Conservation (phyloP, 768 basidiomycete species). For the Trametes villosa region DNA sequence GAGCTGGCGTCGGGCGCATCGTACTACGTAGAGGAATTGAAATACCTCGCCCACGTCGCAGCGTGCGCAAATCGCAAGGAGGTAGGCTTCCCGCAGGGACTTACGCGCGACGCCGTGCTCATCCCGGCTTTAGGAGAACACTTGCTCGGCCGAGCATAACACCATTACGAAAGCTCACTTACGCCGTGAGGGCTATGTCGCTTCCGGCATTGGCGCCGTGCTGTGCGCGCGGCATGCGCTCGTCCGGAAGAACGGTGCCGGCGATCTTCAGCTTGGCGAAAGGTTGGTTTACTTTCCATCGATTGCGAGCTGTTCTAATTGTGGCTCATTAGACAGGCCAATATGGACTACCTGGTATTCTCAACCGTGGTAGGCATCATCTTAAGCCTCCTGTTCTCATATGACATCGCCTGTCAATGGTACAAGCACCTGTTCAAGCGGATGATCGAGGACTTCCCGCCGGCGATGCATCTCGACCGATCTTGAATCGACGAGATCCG, state of each 20-base stretch:
- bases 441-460: conserved; percentile 14
- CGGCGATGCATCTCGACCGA: neutral
- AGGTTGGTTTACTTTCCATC: conserved; percentile 18
- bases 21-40: conserved; percentile 31
- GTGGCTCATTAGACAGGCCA: neutral
- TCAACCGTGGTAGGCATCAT: neutral
- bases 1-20: conserved; percentile 26
- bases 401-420: conserved; percentile 37
- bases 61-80: neutral
- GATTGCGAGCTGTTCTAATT: neutral
- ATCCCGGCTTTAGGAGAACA: neutral
- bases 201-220: conserved; percentile 26
- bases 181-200: conserved; percentile 7
- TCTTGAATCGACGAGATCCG: conserved; percentile 1
- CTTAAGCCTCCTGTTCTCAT: conserved; percentile 9
- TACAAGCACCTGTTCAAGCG: conserved; percentile 28
- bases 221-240: conserved; percentile 31
- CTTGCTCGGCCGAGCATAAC: conserved; percentile 10
- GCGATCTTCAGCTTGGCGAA: conserved; percentile 32
- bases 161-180: conserved; percentile 17
- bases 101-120: no score
- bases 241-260: conserved; percentile 23
- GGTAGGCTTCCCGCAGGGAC: neutral
- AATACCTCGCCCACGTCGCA: conserved; percentile 17
- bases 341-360: conserved; percentile 30